Percentiles rank a stretch among this genome's conserved stretches.
Conservation (phyloP, 352 stramenopile species). For the Blastocystis sp. region DNA sequence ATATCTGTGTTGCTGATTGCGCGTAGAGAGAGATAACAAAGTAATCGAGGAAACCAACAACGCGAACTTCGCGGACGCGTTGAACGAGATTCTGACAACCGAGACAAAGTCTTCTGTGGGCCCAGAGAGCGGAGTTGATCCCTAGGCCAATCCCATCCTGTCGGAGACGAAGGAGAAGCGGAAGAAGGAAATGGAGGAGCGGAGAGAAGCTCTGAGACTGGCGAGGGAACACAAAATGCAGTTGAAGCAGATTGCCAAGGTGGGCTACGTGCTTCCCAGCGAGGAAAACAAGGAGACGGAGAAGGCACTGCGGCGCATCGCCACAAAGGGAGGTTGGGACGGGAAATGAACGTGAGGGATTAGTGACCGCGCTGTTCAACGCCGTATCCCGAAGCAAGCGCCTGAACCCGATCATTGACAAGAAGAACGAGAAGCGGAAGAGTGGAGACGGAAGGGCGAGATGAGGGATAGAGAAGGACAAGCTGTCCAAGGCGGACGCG, state of each 20-base stretch:
- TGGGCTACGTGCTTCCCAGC: not conserved
- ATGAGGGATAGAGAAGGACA: not conserved
- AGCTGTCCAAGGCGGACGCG: not conserved
- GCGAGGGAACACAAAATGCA: not conserved
- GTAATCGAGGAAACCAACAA: slow-evolving; percentile 20
- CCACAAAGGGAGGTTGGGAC: slow-evolving; percentile 27
- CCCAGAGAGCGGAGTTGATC: too few species aligned
- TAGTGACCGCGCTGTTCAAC: slow-evolving; percentile 44
- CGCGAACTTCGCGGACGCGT: slow-evolving; percentile 25
- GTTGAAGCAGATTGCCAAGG: not conserved
- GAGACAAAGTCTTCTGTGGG: too few species aligned
- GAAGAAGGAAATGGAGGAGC: not conserved
- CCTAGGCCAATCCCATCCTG: not conserved
- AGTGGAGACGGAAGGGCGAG: not conserved
- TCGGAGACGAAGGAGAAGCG: not conserved
- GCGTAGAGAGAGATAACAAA: slow-evolving; percentile 13
- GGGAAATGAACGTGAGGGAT: not conserved
- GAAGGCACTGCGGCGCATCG: not conserved
- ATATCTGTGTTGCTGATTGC: not conserved
- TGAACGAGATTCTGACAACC: slow-evolving; percentile 30
- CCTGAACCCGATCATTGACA: not conserved
- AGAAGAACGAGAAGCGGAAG: not conserved
- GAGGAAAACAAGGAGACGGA: not conserved
- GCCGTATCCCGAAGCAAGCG: slow-evolving; percentile 2
- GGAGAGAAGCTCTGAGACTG: not conserved